Conservation (phyloP, 768 basidiomycete genomes). For the Mycena vitilis region DNA sequence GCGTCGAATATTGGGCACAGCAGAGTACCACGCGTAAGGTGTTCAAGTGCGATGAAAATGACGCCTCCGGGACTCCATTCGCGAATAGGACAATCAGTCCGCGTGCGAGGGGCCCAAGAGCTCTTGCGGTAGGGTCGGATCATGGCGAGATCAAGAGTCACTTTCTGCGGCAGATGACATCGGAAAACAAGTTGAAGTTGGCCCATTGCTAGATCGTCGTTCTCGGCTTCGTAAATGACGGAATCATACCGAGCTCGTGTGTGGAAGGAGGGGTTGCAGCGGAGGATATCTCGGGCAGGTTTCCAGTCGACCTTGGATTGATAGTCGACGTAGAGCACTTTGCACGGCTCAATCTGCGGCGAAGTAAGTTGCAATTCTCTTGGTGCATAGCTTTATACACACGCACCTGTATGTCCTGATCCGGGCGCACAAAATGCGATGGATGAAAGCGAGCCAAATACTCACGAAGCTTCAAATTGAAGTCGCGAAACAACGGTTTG, state of each 20-base stretch:
- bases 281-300: constrained; percentile 11
- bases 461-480: constrained; percentile 23
- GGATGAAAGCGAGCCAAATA: constrained; percentile 19
- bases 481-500: constrained; percentile 17
- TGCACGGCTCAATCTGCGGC: constrained; percentile 13
- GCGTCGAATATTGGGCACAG: constrained; percentile 15
- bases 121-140: constrained; percentile 19
- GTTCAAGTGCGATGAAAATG: constrained; percentile 22
- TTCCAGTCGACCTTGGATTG: constrained; percentile 25
- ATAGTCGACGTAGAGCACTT: constrained; percentile 19
- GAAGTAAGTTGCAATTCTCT: not conserved
- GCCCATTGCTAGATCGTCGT: constrained; percentile 18
- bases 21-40: constrained; percentile 12
- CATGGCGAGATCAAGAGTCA: constrained; percentile 16
- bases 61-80: not conserved
- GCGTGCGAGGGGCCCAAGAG: not conserved
- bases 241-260: constrained; percentile 15
- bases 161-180: constrained; percentile 10
- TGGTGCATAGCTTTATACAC: not conserved
- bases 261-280: constrained; percentile 29
- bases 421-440: not conserved
- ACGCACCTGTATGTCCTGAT: constrained; percentile 12
- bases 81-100: constrained; percentile 21
- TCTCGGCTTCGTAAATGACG: constrained; percentile 16
- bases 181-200: constrained; percentile 21